phyloP scores from a whole-genome alignment of 2,329 filamentous ascomycete genomes.

The Trichoderma koningiopsis region DNA sequence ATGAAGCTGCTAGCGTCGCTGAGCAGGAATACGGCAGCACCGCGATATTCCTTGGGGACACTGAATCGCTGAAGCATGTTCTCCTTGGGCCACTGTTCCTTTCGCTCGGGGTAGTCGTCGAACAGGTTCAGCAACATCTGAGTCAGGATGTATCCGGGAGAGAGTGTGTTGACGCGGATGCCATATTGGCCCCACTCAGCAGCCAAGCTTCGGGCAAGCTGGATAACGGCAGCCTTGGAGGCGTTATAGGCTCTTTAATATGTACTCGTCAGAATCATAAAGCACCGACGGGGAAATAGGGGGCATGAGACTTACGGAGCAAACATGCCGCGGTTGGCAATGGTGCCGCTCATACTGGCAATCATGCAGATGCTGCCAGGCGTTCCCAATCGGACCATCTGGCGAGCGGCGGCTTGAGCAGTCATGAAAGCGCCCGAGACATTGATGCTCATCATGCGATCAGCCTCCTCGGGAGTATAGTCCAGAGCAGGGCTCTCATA shows the following conservation, averaged over 20 bases:
- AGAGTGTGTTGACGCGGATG: slow-evolving; percentile 81
- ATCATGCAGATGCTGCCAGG: slow-evolving; percentile 67
- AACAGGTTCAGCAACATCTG: slow-evolving; percentile 85
- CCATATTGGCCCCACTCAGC: slow-evolving; percentile 71
- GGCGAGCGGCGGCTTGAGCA: slow-evolving; percentile 81
- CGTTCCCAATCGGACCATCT: slow-evolving; percentile 63
- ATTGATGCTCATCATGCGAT: slow-evolving; percentile 82
- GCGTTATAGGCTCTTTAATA: slow-evolving; percentile 69
- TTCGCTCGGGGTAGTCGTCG: slow-evolving; percentile 69
- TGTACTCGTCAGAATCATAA: neutral
- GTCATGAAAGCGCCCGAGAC: slow-evolving; percentile 85
- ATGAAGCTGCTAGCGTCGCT: slow-evolving; percentile 73
- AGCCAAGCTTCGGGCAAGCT: slow-evolving; percentile 70
- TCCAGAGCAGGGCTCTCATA: slow-evolving; percentile 83
- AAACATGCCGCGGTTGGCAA: slow-evolving; percentile 64
- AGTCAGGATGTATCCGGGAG: slow-evolving; percentile 77
- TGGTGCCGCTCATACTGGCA: slow-evolving; percentile 69
- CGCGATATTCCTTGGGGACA: slow-evolving; percentile 68
- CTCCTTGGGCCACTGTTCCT: slow-evolving; percentile 72
- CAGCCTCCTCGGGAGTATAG: slow-evolving; percentile 72
- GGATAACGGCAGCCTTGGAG: slow-evolving; percentile 73
- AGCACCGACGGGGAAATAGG: neutral
- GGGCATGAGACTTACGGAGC: slow-evolving; percentile 55
- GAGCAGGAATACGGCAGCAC: slow-evolving; percentile 72
- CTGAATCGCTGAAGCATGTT: slow-evolving; percentile 80